Percentiles rank a stretch among this genome's conserved stretches.
Evolutionary conservation across 768 basidiomycete genomes (phyloP).

Genomic region (Pholiota molesta): DNA sequence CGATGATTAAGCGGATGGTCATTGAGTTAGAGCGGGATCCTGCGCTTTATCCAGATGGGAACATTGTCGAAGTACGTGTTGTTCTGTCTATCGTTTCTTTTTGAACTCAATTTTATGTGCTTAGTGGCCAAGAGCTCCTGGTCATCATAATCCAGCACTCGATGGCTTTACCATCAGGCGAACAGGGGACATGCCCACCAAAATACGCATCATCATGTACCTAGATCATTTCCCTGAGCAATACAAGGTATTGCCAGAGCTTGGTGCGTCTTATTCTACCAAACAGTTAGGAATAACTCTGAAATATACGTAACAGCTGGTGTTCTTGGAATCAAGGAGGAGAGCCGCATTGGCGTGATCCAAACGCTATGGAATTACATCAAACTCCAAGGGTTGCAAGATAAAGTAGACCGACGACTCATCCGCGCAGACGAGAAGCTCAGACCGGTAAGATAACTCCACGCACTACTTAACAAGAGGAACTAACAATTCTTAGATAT

Average conservation of each 20-base stretch:
- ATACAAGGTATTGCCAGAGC: slow-evolving; percentile 76
- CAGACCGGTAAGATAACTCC: slow-evolving; percentile 49
- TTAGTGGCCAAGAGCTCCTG: slow-evolving; percentile 67
- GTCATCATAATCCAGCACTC: slow-evolving; percentile 58
- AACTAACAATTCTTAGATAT: slow-evolving; percentile 49
- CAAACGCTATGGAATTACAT: slow-evolving; percentile 93
- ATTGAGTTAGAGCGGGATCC: slow-evolving; percentile 90
- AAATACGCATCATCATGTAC: slow-evolving; percentile 82
- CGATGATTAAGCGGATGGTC: slow-evolving; percentile 80
- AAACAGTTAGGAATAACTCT: not conserved
- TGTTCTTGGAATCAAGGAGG: slow-evolving; percentile 81
- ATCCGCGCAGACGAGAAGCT: slow-evolving; percentile 73
- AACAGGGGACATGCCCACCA: slow-evolving; percentile 77
- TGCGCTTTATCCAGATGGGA: slow-evolving; percentile 77
- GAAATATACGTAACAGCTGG: slow-evolving; percentile 42
- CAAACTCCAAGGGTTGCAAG: slow-evolving; percentile 81
- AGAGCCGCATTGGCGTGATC: slow-evolving; percentile 78
- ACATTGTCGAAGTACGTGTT: slow-evolving; percentile 80
- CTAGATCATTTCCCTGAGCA: slow-evolving; percentile 88
- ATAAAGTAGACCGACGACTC: slow-evolving; percentile 75
- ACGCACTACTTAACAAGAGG: slow-evolving; percentile 1
- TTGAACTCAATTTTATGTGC: not conserved
- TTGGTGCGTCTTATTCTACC: slow-evolving; percentile 48
- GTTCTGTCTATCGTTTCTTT: not conserved
- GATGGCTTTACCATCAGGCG: slow-evolving; percentile 89